Evolutionary conservation across 163 green algal species (phyloP), one percentile per base, ranked within the genome.

Genomic region (Botryococcus braunii): DNA sequence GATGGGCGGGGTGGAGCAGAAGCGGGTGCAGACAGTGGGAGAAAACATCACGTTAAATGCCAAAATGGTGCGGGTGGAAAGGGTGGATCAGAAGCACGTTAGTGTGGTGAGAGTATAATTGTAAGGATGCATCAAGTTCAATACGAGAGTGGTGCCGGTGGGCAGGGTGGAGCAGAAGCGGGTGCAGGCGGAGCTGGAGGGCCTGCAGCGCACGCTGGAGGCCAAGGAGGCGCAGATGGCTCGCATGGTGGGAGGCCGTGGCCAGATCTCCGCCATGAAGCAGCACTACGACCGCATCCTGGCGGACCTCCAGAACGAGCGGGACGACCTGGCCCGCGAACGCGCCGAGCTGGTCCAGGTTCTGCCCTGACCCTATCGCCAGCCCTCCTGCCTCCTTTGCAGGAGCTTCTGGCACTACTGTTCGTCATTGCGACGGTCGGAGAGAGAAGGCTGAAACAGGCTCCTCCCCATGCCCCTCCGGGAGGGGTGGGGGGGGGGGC

Each of bases 261-360:
- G 73, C 39, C 58, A 77, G 32, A 67, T 83, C 52, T 71, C 65
- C 17, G 72, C 71, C 5, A 71, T 88, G 27, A 85, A 83, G 69
- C 70, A 80, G 50, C 76, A 83, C 58, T 88, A 85, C 35, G 79
- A 88, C 75, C 47, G 69, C 1, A 75, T 81, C 41, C 71, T 82
- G 13, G 38, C n/a, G 7, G 71, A 84, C 27, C 79, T 88, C n/a
- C 39, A 70, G 35, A 47, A 35, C 0, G 75, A 88, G 69, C 67
- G 78, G 0, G 77, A 88, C 43, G 71, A 70, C 2, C 78, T 95
- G 66, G 62, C 83, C 32, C 70, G 43, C 38, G 87, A 95, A 74
- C 80, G 85, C 58, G 69, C 68, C 29, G 62, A 70, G 17, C 80
- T 93, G 34, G 69, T 86, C 69, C 74, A 87, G 72, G 82, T 86